Evolutionary conservation across 768 basidiomycete genomes (phyloP), one percentile per base, ranked within the genome.

Genomic region (Strobilomyces echinocephalus): DNA sequence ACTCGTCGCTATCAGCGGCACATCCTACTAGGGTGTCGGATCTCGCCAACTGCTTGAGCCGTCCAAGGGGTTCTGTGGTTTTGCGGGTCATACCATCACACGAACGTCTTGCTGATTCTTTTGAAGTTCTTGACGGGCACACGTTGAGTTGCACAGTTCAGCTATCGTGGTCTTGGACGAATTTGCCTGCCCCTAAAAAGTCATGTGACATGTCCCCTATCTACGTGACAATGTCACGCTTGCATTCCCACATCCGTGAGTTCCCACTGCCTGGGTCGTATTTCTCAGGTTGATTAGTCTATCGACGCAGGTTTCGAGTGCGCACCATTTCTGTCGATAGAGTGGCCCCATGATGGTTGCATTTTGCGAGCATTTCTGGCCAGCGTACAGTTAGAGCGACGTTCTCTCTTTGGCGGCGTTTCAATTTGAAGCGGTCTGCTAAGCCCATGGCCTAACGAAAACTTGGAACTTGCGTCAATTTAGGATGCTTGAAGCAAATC

Each of bases 201-300:
- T 69, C 63, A 68, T 36, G 66, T 66, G 63, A 65, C 66, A 56
- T 3, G 0, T 33, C 63, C 68, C 66, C 65, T 70, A 45, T 65
- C 30, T 47, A 58, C 15, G 41, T 67, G 59, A 67, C 61, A n/a
- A 0, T 30, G 57, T 69, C 68, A 67, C 68, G 24, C 1, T 21
- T 6, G 9, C 11, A 36, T 57, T 58, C 56, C 58, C 56, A 54
- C 40, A 40, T 8, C 53, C 46, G 55, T 40, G 33, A 21, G 53
- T 57, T 18, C 16, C 46, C 42, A 8, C 20, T 46, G 28, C 26
- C n/a, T 18, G 41, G 8, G 43, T 20, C 35, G 31, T 10, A 21
- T 31, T 34, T 24, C 30, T n/a, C 24, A 2, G 24, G 30, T 30
- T 30, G 38, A 33, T 11, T n/a, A 15, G 24, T 56, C 41, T 54